Base-by-base conservation (phyloP, 345 rosid genomes). In the Brassica juncea region DNA sequence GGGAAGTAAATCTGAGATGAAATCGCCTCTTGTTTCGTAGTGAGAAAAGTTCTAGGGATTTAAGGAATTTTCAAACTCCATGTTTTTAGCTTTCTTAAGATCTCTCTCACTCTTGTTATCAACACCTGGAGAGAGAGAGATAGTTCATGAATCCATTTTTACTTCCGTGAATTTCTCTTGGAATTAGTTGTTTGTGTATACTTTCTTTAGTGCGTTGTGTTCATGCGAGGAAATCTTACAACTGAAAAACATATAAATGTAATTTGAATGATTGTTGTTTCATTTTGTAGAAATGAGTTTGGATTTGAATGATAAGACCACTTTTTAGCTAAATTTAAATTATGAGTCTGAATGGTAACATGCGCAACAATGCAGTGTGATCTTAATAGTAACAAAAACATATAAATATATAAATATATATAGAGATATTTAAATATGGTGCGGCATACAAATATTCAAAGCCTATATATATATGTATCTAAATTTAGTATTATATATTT, bases 1-100 rank as follows among this genome's bases (percentile, higher is more conserved):
- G 92, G 91, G 72, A 84, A 84, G 83, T 77, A 85, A 89, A 88
- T 89, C 90, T 83, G 89, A 89, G 87, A 71, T 39, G 79, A 85
- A 86, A 85, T 77, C 82, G 87, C 85, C 88, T 72, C 81, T 81
- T 73, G 79, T 70, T 79, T 71, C 83, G 86, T 75, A 64, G 76
- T 84, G 81, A 77, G 79, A 73, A 81, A 83, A 82, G 84, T 81
- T 75, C 55, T 75, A 35, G 67, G 84, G 82, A 70, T 83, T 81
- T 82, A 82, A 72, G 78, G 80, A 82, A 77, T 72, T 77, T 77
- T 70, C 76, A 74, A 63, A 55, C 63, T 14, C 89, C 90, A 75
- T 85, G 87, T 88, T 86, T 86, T 83, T 68, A 82, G 91, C 86
- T 79, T 28, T 62, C 71, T 67, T 52, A 83, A 81, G 85, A 85